A percentile compares a stretch with the other conserved stretches of the same genome.
Conservation (phyloP, 1,139 yeast genomes). For the Geotrichum candidum region DNA sequence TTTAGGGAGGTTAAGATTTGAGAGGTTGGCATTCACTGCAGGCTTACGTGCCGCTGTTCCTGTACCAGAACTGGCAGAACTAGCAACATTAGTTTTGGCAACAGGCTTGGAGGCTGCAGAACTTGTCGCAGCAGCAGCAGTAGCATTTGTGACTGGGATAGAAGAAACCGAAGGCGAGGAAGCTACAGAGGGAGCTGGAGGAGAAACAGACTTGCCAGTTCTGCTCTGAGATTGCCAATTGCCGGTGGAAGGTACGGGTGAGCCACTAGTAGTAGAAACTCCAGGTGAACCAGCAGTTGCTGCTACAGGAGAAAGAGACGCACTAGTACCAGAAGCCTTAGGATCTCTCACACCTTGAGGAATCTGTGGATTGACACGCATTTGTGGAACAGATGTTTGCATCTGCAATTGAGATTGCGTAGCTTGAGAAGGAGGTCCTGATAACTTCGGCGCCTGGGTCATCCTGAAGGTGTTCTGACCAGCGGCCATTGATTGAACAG, state of each 20-base stretch:
- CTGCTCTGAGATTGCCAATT: neutral
- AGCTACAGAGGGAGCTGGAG: neutral
- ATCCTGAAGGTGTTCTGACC: constrained; percentile 27
- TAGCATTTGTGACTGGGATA: neutral
- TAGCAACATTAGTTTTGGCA: constrained; percentile 16
- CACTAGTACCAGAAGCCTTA: neutral
- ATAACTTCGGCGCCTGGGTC: constrained; percentile 15
- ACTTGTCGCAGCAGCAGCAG: neutral
- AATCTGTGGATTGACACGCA: constrained; percentile 24
- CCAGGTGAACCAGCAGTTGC: neutral
- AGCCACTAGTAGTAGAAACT: neutral
- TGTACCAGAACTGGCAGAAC: constrained; percentile 14
- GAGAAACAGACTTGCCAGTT: neutral
- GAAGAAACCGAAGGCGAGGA: neutral
- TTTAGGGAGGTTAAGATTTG: constrained; percentile 27
- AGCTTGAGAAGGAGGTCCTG: constrained; percentile 12
- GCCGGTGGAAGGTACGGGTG: neutral
- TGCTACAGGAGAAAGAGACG: neutral
- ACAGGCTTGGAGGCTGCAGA: neutral
- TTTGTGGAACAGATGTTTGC: constrained; percentile 24
- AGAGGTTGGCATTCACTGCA: constrained; percentile 11
- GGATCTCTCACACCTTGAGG: constrained; percentile 1
- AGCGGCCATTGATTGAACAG: constrained; percentile 25
- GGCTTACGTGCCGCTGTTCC: constrained; percentile 21
- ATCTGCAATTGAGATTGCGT: constrained; percentile 14